A percentile compares a stretch with the other conserved stretches of the same genome.
phyloP scores from a whole-genome alignment of 2,329 filamentous ascomycete genomes.

The Claviceps cyperi region DNA sequence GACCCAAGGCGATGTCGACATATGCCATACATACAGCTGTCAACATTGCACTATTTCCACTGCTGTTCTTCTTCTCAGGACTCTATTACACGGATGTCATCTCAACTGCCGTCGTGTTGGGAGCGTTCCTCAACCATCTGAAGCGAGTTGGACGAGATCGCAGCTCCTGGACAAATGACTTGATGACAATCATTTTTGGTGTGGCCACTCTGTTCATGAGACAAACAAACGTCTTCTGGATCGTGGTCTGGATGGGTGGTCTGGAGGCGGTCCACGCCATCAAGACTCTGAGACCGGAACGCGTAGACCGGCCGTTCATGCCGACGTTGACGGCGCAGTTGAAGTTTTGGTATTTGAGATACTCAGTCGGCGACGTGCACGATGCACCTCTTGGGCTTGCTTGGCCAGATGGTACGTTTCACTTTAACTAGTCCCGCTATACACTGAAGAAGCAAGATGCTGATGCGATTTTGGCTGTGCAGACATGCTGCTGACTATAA shows the following conservation, averaged over 20 bases:
- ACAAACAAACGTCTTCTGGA: conserved; percentile 97
- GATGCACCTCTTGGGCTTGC: conserved; percentile 34
- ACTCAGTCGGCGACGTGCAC: conserved; percentile 37
- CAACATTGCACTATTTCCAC: conserved; percentile 74
- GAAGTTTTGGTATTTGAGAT: conserved; percentile 26
- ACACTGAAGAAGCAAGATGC: not conserved
- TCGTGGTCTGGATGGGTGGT: conserved; percentile 60
- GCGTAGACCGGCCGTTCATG: conserved; percentile 17
- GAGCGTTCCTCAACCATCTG: conserved; percentile 48
- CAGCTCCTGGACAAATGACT: conserved; percentile 23
- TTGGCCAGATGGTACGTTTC: conserved; percentile 33
- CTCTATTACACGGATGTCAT: conserved; percentile 91
- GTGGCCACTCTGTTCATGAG: conserved; percentile 59
- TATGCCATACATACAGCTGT: conserved; percentile 48
- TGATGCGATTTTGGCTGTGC: not conserved
- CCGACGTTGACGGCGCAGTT: conserved; percentile 20
- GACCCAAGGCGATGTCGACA: conserved; percentile 17
- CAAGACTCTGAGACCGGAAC: conserved; percentile 25
- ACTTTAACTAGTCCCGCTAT: not conserved
- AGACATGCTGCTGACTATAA: conserved; percentile 41
- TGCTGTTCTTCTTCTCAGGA: conserved; percentile 89
- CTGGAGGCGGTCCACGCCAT: conserved; percentile 38
- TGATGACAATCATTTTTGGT: conserved; percentile 40
- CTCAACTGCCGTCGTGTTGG: conserved; percentile 61
- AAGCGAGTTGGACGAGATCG: conserved; percentile 22